Base-by-base conservation (phyloP, 208 protist genomes). In the Trypanosomatidae sp. region DNA sequence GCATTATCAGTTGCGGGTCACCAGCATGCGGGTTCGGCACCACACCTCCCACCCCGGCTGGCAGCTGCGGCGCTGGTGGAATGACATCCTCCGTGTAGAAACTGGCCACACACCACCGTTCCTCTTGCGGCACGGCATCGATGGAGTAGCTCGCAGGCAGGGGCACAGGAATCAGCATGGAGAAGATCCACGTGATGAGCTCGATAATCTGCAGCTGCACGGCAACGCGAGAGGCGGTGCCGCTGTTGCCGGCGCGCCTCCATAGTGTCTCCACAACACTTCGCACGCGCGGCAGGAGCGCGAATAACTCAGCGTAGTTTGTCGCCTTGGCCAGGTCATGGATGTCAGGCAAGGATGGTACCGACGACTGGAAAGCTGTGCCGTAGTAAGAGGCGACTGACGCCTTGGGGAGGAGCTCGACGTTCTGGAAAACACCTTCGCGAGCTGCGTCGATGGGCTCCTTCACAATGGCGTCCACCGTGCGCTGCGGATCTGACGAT, bases 181-280 rank as follows among this genome's bases (percentile, higher is more conserved):
- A 71, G 76, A 94, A 91, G 12, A 88, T 49, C 83, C 80, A 91
- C 47, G 85, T 84, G 76, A 95, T 92, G 71, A 88, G 68, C 68
- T 89, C 85, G 66, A 92, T 89, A 46, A 90, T 86, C 64, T 94
- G 83, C 83, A 92, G 79, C 71, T 92, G 87, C n/a, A 92, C 74
- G 6, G 87, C 89, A 12, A 94, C 84, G 15, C 89, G 83, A 41
- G 86, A 91, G 53, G 87, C 76, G 9, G 89, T 94, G 41, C 85
- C 79, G 67, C 84, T 86, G 69, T 94, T 77, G 15, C 74, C 65
- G 30, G 89, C 87, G 4, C 87, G 79, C 28, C 25, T 74, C 85
- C 86, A 90, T 36, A 94, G 76, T 43, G 52, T 77, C 66, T 80
- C 68, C 17, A 90, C 74, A 2, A 85, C 68, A 15, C n/a, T 58